Conservation (phyloP, 2,329 filamentous ascomycete species). For the Colletotrichum filicis region DNA sequence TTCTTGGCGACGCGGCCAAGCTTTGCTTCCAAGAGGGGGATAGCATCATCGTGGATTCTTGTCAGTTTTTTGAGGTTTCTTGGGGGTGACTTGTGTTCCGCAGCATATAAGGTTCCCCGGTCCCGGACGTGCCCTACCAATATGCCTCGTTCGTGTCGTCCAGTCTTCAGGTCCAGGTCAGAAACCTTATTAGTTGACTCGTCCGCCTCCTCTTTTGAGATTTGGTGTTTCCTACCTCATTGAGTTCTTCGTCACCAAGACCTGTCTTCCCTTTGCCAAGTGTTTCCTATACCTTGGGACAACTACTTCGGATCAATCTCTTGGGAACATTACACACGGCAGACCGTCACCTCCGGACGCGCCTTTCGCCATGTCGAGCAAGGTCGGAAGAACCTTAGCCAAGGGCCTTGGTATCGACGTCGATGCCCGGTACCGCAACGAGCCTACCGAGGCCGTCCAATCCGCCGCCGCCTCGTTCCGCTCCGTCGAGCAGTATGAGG, state of each 20-base stretch:
- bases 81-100: neutral
- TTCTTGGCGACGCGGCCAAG: conserved; percentile 35
- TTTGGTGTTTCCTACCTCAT: neutral
- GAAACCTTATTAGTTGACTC: neutral
- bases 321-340: neutral
- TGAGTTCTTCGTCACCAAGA: neutral
- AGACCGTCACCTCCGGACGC: neutral
- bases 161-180: neutral
- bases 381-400: conserved; percentile 39
- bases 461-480: conserved; percentile 40
- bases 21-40: conserved; percentile 26
- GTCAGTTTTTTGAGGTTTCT: neutral
- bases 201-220: neutral
- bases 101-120: conserved; percentile 27
- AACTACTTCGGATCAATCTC: neutral
- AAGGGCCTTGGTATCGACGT: conserved; percentile 45
- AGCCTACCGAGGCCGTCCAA: conserved; percentile 41
- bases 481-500: conserved; percentile 38
- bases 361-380: conserved; percentile 32
- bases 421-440: conserved; percentile 40
- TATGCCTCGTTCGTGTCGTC: neutral
- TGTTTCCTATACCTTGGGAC: neutral
- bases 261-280: neutral
- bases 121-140: neutral
- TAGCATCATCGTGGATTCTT: conserved; percentile 22